Evolutionary conservation across 176 grass and related monocot genomes (phyloP), one percentile per base, ranked within the genome.

Genomic region (Luzula sylvatica): DNA sequence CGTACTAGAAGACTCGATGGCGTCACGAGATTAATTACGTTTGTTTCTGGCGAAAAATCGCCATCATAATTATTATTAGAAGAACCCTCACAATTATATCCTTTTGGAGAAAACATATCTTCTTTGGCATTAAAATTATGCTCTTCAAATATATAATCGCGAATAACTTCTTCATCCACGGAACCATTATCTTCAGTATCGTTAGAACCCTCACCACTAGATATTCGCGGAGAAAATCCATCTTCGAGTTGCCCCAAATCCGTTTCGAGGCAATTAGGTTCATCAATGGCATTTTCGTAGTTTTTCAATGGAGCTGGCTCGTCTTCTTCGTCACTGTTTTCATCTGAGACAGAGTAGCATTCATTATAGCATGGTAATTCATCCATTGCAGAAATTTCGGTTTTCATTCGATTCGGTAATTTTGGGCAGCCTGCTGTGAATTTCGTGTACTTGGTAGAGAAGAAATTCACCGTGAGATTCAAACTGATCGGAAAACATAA

Each of bases 391-490:
- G 58, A 71, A 20, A 96, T 26, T 3, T 56, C 45, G 0, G 66
- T 55, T 66, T 72, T 86, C 92, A 96, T 96, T 53, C 86, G 78
- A 24, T 30, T 65, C 15, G 85, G 92, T 45, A 89, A 70, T 27
- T 67, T 23, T 5, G 60, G 74, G 64, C 81, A 86, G 47, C 77
- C 78, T 15, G 68, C 74, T 2, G 56, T 56, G 60, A 90, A 69
- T 66, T 90, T 90, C 24, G 28, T 74, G 39, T 86, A 77, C 74
- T 82, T 80, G 0, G 85, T 80, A 46, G 92, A 89, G 74, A 96
- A 89, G 67, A 96, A 96, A 66, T 96, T 96, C 57, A 86, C 80
- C 5, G 81, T 86, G 40, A 89, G 71, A 17, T 89, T 79, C 73
- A 90, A 55, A 20, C 92, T 96, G 84, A 55, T 26, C 43, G 24